Evolutionary conservation across 2,329 filamentous ascomycete genomes (phyloP), one percentile per base, ranked within the genome.

Genomic region (Trichoderma lentiforme): DNA sequence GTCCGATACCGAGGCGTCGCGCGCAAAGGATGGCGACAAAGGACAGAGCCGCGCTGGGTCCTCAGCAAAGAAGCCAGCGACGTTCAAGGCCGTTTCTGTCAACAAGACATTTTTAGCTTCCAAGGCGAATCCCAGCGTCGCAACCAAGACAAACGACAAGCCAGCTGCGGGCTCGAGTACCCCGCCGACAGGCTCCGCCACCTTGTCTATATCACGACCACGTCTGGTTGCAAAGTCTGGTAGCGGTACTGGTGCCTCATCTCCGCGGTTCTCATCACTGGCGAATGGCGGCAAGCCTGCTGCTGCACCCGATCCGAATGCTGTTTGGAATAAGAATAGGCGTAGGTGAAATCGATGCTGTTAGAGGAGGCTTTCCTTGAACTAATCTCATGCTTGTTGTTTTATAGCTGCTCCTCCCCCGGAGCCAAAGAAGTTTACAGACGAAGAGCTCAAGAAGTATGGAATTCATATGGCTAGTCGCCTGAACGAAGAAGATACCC

Each of bases 241-340:
- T 32, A 89, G 86, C 74, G 88, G 86, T 60, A 81, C 88, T 58
- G 85, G 88, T 64, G 88, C 88, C 74, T 85, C 87, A 21, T 81
- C 81, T 18, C 81, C 84, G 7, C 81, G 84, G 69, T 81, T 83
- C 51, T 78, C 82, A 8, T 80, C 79, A 7, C 77, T 78, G 8
- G 76, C 86, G 77, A 91, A 89, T 77, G 88, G 89, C 73, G 87
- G 87, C 66, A 90, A 91, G 74, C 77, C 86, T 39, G 85, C 86
- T 21, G 79, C 87, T 73, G 90, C 89, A 30, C 92, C 93, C 15
- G 92, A 95, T 80, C 86, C 88, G 34, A 92, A 85, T 80, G 91
- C 88, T 68, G 93, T 97, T 53, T 97, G 93, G 93, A 97, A 96
- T 83, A 95, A 94, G 82, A 97, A 96, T 80, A 87, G 91, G 84